Evolutionary conservation across 192 early-diverging fungal species (phyloP).

Genomic region (Backusella psychrophila): DNA sequence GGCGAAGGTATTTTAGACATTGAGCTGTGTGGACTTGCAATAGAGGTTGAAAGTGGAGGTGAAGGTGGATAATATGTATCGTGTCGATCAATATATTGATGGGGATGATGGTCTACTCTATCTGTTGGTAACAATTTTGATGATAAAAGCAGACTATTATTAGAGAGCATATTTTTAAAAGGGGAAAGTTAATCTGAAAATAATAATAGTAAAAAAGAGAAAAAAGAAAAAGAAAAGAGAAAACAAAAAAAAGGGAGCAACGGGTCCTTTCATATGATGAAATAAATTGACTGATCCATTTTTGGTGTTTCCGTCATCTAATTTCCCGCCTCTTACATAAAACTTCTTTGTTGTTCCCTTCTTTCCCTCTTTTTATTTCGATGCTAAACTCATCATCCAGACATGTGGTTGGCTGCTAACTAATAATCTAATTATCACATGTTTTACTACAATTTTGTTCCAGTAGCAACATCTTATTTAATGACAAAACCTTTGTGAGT

Average conservation of each 20-base stretch:
- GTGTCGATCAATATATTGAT: not conserved
- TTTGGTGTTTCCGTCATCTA: conserved; percentile 6
- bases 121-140: not conserved
- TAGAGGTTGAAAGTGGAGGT: conserved; percentile 5
- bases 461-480: not conserved
- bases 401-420: not conserved
- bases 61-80: conserved; percentile 16
- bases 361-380: not conserved
- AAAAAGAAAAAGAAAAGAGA: not conserved
- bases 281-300: conserved; percentile 2
- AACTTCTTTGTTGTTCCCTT: not conserved
- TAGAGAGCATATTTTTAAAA: conserved; percentile 8
- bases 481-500: not conserved
- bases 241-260: conserved; percentile 11
- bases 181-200: not conserved
- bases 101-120: not conserved
- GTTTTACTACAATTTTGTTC: not conserved
- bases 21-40: not conserved
- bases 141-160: conserved; percentile 10
- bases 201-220: not conserved
- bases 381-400: not conserved
- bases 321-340: conserved; percentile 16
- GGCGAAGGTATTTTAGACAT: not conserved
- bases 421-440: conserved; percentile 3
- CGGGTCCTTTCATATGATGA: conserved; percentile 13